phyloP scores from a whole-genome alignment of 2,329 filamentous ascomycete species.

The Epicoccum nigrum region DNA sequence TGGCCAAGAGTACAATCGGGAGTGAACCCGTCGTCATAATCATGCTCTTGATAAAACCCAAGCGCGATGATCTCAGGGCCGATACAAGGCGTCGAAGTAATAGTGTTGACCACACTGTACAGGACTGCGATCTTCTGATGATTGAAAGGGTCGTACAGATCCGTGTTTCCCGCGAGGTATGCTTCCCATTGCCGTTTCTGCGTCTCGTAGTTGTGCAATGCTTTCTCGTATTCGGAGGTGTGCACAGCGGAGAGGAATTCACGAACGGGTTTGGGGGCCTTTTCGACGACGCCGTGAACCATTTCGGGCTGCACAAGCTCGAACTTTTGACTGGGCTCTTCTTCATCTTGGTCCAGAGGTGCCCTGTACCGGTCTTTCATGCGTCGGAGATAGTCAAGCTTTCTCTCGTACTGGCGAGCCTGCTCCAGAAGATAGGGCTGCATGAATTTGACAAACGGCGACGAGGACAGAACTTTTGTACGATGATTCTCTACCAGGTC shows the following conservation, averaged over 20 bases:
- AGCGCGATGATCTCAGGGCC: conserved; percentile 90
- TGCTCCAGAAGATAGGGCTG: conserved; percentile 93
- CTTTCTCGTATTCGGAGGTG: conserved; percentile 95
- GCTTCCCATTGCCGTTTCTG: conserved; percentile 97
- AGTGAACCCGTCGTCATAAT: conserved; percentile 70
- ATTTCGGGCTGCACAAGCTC: conserved; percentile 93
- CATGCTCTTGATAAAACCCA: conserved; percentile 91
- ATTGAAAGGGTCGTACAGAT: conserved; percentile 91
- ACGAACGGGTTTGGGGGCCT: conserved; percentile 83
- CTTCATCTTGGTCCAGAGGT: conserved; percentile 42
- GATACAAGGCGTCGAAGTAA: conserved; percentile 89
- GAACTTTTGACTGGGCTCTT: conserved; percentile 68
- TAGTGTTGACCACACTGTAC: conserved; percentile 91
- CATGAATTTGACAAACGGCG: conserved; percentile 93
- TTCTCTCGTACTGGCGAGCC: conserved; percentile 86
- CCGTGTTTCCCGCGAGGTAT: conserved; percentile 84
- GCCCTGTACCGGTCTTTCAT: conserved; percentile 73
- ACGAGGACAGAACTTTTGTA: conserved; percentile 91
- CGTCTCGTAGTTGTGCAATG: conserved; percentile 88
- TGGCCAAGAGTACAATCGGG: conserved; percentile 93
- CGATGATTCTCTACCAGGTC: conserved; percentile 93
- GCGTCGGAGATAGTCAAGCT: conserved; percentile 79
- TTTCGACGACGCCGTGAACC: conserved; percentile 83
- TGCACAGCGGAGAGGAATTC: conserved; percentile 94
- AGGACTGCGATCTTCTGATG: conserved; percentile 97